Evolutionary conservation across 192 early-diverging fungal species (phyloP).

Genomic region (Rhizoclosmatium sp.): DNA sequence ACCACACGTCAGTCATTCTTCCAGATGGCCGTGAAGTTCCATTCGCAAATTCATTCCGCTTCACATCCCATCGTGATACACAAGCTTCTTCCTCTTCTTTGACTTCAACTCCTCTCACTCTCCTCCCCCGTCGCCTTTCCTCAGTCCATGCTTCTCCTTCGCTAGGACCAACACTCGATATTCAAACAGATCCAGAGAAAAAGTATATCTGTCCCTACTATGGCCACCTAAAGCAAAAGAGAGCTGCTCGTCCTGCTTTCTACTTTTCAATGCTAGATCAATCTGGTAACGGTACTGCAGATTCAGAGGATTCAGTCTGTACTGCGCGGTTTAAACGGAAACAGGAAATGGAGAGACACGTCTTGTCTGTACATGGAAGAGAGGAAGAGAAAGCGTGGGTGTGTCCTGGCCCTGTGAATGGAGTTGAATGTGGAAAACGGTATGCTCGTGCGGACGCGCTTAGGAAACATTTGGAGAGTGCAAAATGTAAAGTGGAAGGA

Average conservation of each 20-base stretch:
- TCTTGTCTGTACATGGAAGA: conserved; percentile 5
- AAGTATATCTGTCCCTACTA: conserved; percentile 13
- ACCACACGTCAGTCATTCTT: no score
- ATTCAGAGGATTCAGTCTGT: conserved; percentile 5
- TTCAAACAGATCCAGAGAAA: neutral
- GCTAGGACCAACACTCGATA: no score
- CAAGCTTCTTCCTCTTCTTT: no score
- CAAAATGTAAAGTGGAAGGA: neutral
- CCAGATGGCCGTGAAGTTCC: no score
- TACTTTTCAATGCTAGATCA: neutral
- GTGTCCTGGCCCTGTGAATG: neutral
- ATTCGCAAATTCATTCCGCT: no score
- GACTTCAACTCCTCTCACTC: no score
- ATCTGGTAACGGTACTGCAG: neutral
- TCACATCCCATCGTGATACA: no score
- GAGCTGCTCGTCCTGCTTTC: neutral
- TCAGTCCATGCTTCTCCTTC: no score
- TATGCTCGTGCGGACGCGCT: conserved; percentile 22
- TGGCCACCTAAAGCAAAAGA: conserved; percentile 1
- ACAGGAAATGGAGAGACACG: conserved; percentile 32
- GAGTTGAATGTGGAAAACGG: conserved; percentile 9
- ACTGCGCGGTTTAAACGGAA: neutral
- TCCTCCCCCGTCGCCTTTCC: no score
- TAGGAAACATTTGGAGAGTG: conserved; percentile 22
- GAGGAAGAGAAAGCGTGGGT: conserved; percentile 28